Evolutionary conservation across 176 grass and related monocot species (phyloP).

Genomic region (Microstegium vimineum): DNA sequence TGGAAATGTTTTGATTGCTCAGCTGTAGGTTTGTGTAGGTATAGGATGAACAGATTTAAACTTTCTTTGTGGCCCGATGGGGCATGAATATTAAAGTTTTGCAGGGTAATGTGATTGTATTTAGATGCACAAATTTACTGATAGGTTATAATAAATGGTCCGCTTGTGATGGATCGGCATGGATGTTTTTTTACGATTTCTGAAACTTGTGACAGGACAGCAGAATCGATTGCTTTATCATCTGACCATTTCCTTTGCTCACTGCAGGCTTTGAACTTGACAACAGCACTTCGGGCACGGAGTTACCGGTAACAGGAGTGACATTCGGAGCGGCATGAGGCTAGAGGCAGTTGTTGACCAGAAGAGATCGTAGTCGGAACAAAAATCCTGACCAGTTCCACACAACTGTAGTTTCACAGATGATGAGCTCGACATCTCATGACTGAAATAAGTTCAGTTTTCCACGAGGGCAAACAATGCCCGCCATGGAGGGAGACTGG

Average conservation of each 20-base stretch:
- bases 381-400: not conserved
- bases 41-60: not conserved
- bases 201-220: not conserved
- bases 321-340: slow-evolving; percentile 2
- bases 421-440: not conserved
- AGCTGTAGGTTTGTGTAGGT: not conserved
- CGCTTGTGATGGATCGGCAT: not conserved
- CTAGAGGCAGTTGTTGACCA: slow-evolving; percentile 11
- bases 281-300: not conserved
- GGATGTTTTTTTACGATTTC: not conserved
- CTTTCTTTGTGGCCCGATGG: not conserved
- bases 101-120: not conserved
- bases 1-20: not conserved
- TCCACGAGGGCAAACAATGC: not conserved
- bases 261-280: slow-evolving; percentile 29
- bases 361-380: not conserved
- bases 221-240: not conserved
- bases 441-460: not conserved
- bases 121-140: not conserved
- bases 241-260: slow-evolving; percentile 18
- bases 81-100: not conserved
- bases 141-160: not conserved
- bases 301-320: not conserved
- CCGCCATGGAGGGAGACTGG: not conserved
- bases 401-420: not conserved